These are phyloP conservation scores for Lipomyces chichibuensis DNA, from an alignment of 805 yeast genomes.

Conservation along the genomic window DNA sequence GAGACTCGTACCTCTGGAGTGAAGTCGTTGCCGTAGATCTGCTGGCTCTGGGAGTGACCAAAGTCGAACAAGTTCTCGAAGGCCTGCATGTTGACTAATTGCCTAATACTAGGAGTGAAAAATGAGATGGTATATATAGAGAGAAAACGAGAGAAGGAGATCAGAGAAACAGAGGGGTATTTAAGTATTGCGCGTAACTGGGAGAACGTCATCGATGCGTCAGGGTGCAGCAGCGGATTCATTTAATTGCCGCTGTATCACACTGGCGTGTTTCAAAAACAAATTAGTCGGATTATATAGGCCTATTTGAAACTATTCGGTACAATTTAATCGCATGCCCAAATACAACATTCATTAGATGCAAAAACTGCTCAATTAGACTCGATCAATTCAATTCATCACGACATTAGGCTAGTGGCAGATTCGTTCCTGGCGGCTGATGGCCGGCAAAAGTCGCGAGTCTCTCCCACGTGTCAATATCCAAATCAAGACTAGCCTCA, in stretches of 20 bases:
- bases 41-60: slow-evolving; percentile 20
- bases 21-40: slow-evolving; percentile 23
- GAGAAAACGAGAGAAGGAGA: not conserved
- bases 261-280: no score
- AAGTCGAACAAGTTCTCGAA: slow-evolving; percentile 20
- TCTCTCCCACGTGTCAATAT: not conserved
- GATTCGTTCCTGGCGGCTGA: no score
- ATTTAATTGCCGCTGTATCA: no score
- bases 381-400: no score
- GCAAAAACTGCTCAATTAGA: no score
- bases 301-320: no score
- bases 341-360: no score
- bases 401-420: no score
- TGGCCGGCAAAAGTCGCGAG: no score
- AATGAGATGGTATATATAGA: not conserved
- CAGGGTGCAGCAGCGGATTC: not conserved
- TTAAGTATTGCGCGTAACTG: not conserved
- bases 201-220: not conserved
- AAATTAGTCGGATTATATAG: no score
- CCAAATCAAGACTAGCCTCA: no score
- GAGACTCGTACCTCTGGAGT: slow-evolving; percentile 15
- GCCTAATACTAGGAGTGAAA: not conserved
- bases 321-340: no score
- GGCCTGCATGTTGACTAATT: slow-evolving; percentile 7
- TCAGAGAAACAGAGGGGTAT: not conserved